A percentile compares a stretch with the other conserved stretches of the same genome.
phyloP scores from a whole-genome alignment of 2,329 filamentous ascomycete species.

The Lachnellula suecica region DNA sequence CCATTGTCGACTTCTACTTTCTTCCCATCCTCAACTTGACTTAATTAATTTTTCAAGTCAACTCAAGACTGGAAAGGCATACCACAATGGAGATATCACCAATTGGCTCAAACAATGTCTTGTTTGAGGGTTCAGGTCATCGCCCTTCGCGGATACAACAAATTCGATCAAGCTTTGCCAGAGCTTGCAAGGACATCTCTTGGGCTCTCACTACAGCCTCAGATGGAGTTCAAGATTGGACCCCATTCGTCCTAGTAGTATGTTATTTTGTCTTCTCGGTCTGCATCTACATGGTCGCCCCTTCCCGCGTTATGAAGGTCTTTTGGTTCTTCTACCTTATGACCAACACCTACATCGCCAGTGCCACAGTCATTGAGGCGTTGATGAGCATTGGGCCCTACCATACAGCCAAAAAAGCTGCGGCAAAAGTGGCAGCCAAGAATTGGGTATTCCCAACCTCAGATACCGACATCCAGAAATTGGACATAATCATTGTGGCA shows the following conservation, averaged over 20 bases:
- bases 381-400: constrained; percentile 38
- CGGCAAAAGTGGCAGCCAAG: constrained; percentile 37
- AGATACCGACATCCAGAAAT: constrained; percentile 39
- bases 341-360: constrained; percentile 44
- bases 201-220: constrained; percentile 4
- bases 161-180: neutral
- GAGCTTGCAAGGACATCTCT: neutral
- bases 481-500: constrained; percentile 48
- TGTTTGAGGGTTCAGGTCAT: neutral
- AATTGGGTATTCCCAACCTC: constrained; percentile 41
- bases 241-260: constrained; percentile 39
- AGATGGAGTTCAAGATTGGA: constrained; percentile 37
- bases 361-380: constrained; percentile 40
- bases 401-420: constrained; percentile 36
- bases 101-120: neutral
- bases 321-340: constrained; percentile 45
- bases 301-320: constrained; percentile 35
- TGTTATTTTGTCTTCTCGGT: constrained; percentile 42
- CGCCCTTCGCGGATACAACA: neutral
- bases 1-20: neutral
- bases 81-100: neutral
- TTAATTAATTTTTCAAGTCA: no score
- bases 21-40: neutral
- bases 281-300: constrained; percentile 41
- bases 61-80: no score